Conservation (phyloP, 305 asterid genomes). For the Plantago coronopus region DNA sequence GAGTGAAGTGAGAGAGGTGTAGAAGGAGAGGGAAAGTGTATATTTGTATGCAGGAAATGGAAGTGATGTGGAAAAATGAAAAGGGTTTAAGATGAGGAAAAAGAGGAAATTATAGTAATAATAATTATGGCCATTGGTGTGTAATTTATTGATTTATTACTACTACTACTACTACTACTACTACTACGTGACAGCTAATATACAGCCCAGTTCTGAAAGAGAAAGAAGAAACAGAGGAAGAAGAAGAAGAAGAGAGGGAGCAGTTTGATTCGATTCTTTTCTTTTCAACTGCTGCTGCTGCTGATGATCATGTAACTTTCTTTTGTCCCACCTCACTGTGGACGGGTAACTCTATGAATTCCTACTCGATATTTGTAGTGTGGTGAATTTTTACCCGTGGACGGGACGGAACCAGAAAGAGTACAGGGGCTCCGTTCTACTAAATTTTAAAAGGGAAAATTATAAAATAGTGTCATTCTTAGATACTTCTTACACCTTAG, state of each 20-base stretch:
- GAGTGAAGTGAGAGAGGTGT: not conserved
- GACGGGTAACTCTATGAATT: constrained; percentile 16
- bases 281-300: constrained; percentile 23
- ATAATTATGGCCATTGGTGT: not conserved
- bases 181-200: constrained; percentile 63
- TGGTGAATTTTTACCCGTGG: no score
- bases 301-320: constrained; percentile 37
- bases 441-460: no score
- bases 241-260: constrained; percentile 1
- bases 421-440: no score
- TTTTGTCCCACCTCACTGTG: constrained; percentile 21
- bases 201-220: constrained; percentile 40
- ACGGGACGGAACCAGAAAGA: no score
- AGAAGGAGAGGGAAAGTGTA: constrained; percentile 24
- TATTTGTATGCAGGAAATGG: constrained; percentile 23
- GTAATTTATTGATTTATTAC: not conserved
- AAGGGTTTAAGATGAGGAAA: not conserved
- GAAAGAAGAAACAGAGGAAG: not conserved
- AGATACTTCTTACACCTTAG: no score
- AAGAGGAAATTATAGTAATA: not conserved
- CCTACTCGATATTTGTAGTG: no score
- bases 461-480: no score
- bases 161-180: no score
- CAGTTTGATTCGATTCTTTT: constrained; percentile 25
- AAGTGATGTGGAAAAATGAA: constrained; percentile 7